Conservation (phyloP, 2,329 filamentous ascomycete species). For the Colletotrichum camelliae region DNA sequence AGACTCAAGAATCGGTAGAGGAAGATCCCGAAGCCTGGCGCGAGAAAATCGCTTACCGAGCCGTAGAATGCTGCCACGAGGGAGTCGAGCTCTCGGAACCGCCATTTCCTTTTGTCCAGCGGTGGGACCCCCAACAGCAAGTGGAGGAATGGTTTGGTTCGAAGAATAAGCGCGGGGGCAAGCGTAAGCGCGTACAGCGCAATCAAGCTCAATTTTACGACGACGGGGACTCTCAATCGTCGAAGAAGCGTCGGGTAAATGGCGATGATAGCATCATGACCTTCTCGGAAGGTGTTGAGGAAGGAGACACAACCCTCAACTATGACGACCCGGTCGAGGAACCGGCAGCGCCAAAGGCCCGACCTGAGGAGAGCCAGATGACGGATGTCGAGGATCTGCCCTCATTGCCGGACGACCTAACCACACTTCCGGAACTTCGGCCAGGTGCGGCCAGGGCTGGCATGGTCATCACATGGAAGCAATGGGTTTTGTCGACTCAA, state of each 20-base stretch:
- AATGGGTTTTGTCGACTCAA: conserved; percentile 63
- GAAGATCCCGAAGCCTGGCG: conserved; percentile 72
- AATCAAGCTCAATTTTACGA: conserved; percentile 47
- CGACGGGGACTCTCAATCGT: conserved; percentile 24
- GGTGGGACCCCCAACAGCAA: conserved; percentile 83
- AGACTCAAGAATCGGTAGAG: conserved; percentile 25
- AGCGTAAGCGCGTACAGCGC: conserved; percentile 54
- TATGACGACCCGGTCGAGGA: conserved; percentile 38
- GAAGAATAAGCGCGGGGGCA: conserved; percentile 43
- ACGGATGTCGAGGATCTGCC: conserved; percentile 66
- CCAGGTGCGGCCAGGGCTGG: conserved; percentile 56
- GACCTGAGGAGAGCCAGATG: conserved; percentile 46
- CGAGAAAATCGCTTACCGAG: conserved; percentile 73
- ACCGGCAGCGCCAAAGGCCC: conserved; percentile 26
- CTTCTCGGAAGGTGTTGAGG: conserved; percentile 8
- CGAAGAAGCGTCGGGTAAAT: conserved; percentile 16
- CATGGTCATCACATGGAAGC: conserved; percentile 74
- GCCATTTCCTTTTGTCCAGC: conserved; percentile 87
- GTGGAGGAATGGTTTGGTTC: conserved; percentile 36
- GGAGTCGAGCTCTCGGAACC: conserved; percentile 73
- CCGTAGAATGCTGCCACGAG: conserved; percentile 84
- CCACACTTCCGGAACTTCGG: conserved; percentile 55
- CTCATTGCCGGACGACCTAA: conserved; percentile 62
- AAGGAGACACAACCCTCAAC: conserved; percentile 42
- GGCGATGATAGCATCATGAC: not conserved